phyloP scores from a whole-genome alignment of 345 rosid genomes.

The rapeseed (Brassica napus) region DNA sequence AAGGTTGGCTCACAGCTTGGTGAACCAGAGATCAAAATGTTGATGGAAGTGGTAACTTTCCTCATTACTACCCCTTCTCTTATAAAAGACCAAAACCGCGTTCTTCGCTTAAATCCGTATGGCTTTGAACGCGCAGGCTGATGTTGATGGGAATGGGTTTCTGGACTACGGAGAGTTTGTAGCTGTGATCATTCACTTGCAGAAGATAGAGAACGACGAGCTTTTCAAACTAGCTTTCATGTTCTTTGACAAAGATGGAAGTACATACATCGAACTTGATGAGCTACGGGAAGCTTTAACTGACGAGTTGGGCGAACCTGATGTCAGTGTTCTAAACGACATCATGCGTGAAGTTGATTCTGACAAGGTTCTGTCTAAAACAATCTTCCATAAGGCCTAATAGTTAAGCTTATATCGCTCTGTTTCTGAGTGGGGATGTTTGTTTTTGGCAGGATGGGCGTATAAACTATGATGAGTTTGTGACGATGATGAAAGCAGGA shows the following conservation, averaged over 20 bases:
- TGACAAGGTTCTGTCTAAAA: slow-evolving; percentile 66
- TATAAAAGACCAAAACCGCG: background rate
- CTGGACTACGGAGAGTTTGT: slow-evolving; percentile 94
- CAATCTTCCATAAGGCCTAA: background rate
- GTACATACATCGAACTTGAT: slow-evolving; percentile 71
- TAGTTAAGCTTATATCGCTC: background rate
- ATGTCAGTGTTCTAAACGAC: slow-evolving; percentile 63
- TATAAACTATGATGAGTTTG: slow-evolving; percentile 92
- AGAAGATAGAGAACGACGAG: slow-evolving; percentile 94
- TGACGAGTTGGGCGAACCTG: slow-evolving; percentile 73
- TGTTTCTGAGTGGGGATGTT: background rate
- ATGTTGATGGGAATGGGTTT: slow-evolving; percentile 89
- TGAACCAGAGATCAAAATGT: slow-evolving; percentile 93
- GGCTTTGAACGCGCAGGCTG: slow-evolving; percentile 60
- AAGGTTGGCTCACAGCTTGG: slow-evolving; percentile 89
- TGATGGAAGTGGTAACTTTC: slow-evolving; percentile 90
- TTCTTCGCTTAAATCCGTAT: slow-evolving; percentile 3
- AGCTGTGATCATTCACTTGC: slow-evolving; percentile 94
- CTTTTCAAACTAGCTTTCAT: slow-evolving; percentile 87
- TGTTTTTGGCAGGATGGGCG: slow-evolving; percentile 64
- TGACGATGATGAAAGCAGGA: slow-evolving; percentile 96
- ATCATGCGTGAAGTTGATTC: slow-evolving; percentile 94
- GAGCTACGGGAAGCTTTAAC: slow-evolving; percentile 74
- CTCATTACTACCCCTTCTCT: background rate
- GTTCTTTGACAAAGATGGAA: slow-evolving; percentile 85